phyloP scores from a whole-genome alignment of 768 basidiomycete genomes.

The Naematelia aurantialba region DNA sequence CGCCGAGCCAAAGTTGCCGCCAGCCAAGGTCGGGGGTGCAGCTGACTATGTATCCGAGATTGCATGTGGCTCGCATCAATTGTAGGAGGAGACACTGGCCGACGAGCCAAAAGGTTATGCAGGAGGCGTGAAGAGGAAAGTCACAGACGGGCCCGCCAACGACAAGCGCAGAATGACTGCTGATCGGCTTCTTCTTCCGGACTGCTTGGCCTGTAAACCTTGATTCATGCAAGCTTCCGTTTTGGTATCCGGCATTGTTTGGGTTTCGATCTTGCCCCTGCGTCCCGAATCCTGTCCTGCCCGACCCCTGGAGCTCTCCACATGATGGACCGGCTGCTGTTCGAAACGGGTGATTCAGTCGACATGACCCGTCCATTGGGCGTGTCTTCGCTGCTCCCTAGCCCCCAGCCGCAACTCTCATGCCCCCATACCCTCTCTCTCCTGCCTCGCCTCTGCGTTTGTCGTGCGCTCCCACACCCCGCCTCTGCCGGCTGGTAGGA shows the following conservation, averaged over 20 bases:
- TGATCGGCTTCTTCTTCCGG: neutral
- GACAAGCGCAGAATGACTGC: too few relatives aligned
- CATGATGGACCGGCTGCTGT: neutral
- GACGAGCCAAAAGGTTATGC: too few relatives aligned
- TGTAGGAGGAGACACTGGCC: too few relatives aligned
- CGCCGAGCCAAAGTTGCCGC: neutral
- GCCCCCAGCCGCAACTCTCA: too few relatives aligned
- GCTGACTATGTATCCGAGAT: too few relatives aligned
- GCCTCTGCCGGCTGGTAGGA: too few relatives aligned
- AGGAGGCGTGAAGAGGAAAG: too few relatives aligned
- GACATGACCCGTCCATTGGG: neutral
- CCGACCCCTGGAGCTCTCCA: neutral
- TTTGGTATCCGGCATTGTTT: neutral
- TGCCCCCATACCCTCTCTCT: neutral
- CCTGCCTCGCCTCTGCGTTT: too few relatives aligned
- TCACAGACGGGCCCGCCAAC: too few relatives aligned
- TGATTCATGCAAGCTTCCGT: neutral
- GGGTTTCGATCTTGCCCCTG: neutral
- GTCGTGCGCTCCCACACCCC: too few relatives aligned
- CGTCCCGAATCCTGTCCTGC: neutral
- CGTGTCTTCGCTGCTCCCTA: neutral
- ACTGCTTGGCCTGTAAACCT: neutral
- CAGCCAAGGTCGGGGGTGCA: too few relatives aligned
- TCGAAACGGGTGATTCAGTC: neutral
- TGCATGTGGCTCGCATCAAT: too few relatives aligned